A percentile compares a stretch with the other conserved stretches of the same genome.
phyloP scores from a whole-genome alignment of 345 rosid species.

The Reutealis trisperma region DNA sequence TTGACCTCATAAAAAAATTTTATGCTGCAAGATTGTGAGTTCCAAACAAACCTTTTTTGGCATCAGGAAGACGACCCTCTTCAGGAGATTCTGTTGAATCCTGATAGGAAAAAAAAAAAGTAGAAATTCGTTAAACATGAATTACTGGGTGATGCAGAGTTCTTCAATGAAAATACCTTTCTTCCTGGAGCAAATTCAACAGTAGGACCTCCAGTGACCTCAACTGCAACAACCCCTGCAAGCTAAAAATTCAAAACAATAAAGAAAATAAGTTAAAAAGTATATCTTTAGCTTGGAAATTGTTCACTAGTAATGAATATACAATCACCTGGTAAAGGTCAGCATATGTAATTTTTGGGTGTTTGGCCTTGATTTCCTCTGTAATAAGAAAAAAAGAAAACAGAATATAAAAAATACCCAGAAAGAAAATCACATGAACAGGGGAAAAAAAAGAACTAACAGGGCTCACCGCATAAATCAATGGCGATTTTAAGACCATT shows the following conservation, averaged over 20 bases:
- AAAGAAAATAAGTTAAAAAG: constrained; percentile 3
- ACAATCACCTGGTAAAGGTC: constrained; percentile 74
- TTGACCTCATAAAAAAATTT: no score
- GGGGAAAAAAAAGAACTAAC: not conserved
- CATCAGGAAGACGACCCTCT: constrained; percentile 85
- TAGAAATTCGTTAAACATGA: not conserved
- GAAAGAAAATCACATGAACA: not conserved
- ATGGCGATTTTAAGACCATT: constrained; percentile 65
- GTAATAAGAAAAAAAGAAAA: constrained; percentile 15
- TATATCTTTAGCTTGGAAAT: not conserved
- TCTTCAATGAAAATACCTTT: constrained; percentile 43
- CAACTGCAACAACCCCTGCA: constrained; percentile 86
- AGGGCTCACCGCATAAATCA: constrained; percentile 64
- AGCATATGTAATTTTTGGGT: constrained; percentile 68
- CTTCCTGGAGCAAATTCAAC: constrained; percentile 74
- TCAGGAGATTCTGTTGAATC: constrained; percentile 57
- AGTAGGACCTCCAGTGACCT: constrained; percentile 76
- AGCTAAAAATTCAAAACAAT: constrained; percentile 46
- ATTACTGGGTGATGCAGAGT: not conserved
- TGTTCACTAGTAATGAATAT: no score
- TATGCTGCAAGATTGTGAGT: no score
- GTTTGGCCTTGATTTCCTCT: constrained; percentile 69
- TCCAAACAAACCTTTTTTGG: constrained; percentile 46
- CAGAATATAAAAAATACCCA: no score
- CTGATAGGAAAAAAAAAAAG: constrained; percentile 31